Base-by-base conservation (phyloP, 495 filamentous ascomycete genomes). In the Talaromyces adpressus region DNA sequence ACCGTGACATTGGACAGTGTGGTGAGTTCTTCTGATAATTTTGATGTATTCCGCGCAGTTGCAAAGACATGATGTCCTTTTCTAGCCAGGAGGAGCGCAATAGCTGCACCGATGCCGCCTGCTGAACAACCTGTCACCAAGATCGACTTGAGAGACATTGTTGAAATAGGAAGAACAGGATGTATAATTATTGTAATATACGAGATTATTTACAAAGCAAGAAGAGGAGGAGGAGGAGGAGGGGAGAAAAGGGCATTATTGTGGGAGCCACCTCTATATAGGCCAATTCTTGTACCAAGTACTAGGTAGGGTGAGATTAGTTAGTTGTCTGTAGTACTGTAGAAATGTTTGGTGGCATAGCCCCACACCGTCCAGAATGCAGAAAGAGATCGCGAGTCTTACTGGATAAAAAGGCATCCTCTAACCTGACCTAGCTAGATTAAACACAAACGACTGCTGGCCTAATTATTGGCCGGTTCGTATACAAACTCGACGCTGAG, bases 101-200 rank as follows among this genome's bases (percentile, higher is more conserved):
- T 61, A 4, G 76, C 72, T 9, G 75, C 61, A 23, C 80, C 79
- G 27, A 79, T 72, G 36, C 77, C 74, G 52, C 72, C 72, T 54
- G 71, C 69, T 9, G 71, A 75, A 63, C 76, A 79, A 65, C 77
- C 79, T 6, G 79, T 81, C 47, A 79, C 73, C 58, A 81, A 67
- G 59, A 75, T 64, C 16, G 65, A 65, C 54, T 65, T 59, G 23
- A 58, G 56, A 11, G 56, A 12, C 56, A 58, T 36, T 27, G 6
- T 56, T 29, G 8, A 22, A 14, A 9, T 27, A 29, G 22, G 5
- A 14, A 27, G 23, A 14, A 27, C 27, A 23, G n/a, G 18, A 53
- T 29, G 16, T n/a, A 18, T 22, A n/a, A 51, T n/a, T 22, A 29
- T 5, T 56, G 6, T 22, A 27, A 14, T 22, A 27, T 20, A 27